Percentiles rank a stretch among this genome's conserved stretches.
These are phyloP conservation scores for Plasmodium ovale DNA, from an alignment of 169 alveolate genomes.

Conservation along the genomic window DNA sequence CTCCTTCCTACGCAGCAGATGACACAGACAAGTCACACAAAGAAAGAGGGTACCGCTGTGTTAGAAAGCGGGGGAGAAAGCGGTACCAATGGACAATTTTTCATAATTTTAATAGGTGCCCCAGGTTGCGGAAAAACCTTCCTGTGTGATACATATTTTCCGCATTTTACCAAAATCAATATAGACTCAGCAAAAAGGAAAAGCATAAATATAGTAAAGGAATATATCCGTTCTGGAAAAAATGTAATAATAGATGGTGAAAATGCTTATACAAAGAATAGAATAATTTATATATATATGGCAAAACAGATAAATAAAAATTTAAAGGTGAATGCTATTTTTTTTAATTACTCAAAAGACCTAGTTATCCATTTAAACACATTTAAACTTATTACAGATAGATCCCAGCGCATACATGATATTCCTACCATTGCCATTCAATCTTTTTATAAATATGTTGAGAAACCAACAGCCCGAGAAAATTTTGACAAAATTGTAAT, in stretches of 20 bases:
- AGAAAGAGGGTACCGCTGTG: background rate
- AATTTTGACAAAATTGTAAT: slow-evolving; percentile 14
- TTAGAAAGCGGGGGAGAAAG: background rate
- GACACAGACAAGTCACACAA: background rate
- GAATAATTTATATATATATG: slow-evolving; percentile 24
- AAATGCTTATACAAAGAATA: slow-evolving; percentile 25
- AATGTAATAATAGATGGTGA: slow-evolving; percentile 56
- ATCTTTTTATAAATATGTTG: slow-evolving; percentile 60
- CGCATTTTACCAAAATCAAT: slow-evolving; percentile 18
- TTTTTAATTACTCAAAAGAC: slow-evolving; percentile 60
- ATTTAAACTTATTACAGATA: slow-evolving; percentile 54
- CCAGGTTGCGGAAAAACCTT: slow-evolving; percentile 70
- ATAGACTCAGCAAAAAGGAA: slow-evolving; percentile 27
- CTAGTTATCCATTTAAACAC: slow-evolving; percentile 41
- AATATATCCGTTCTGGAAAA: slow-evolving; percentile 20
- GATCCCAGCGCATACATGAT: slow-evolving; percentile 13
- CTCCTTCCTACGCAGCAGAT: background rate
- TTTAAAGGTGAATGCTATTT: slow-evolving; percentile 27
- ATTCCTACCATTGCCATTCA: slow-evolving; percentile 56
- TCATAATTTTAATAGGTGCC: slow-evolving; percentile 46
- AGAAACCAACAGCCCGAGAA: slow-evolving; percentile 37
- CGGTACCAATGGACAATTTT: slow-evolving; percentile 13
- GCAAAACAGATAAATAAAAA: slow-evolving; percentile 54
- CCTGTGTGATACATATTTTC: slow-evolving; percentile 26
- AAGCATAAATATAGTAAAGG: slow-evolving; percentile 21